Base-by-base conservation (phyloP, 2,329 filamentous ascomycete species). In the Zopfia rhizophila region DNA sequence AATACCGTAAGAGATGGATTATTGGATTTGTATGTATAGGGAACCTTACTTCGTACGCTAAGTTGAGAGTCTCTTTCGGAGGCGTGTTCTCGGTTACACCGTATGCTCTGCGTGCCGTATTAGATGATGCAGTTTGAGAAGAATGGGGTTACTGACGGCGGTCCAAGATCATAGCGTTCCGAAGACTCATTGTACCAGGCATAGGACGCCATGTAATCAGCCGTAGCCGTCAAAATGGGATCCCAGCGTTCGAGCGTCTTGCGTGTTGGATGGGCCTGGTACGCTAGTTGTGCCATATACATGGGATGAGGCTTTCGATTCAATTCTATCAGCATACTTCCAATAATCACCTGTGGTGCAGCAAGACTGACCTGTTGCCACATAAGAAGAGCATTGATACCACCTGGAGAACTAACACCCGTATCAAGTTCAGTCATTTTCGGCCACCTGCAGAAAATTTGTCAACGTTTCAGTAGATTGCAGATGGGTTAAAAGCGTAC, bases 201-300 rank as follows among this genome's bases (percentile, higher is more conserved):
- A 51, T 78, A 85, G 0, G 76, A 80, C 2, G 75, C 76, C 81
- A 85, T 85, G 55, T 82, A 85, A 48, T 84, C 78, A 0, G 82
- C 81, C 1, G 78, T 76, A 0, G 75, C 70, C 6, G 74, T 76
- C 2, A 85, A 55, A 11, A 85, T 62, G 1, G 60, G 63, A 42
- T 84, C 78, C 82, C 83, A 85, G 17, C 72, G 72, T 33, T 60
- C 40, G 7, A 85, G 60, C 0, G 76, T 81, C 1, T 69, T 61
- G 5, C 62, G 45, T 10, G 66, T 71, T 2, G 78, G 75, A 22
- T 68, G 72, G 0, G 72, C 70, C 29, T 77, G 72, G 56, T 78
- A 83, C 55, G 81, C 78, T 1, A 78, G 56, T 58, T 83, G 80
- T 0, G 82, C 83, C 50, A 85, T 80, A 56, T 82, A 82, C 69